Evolutionary conservation across 2,329 filamentous ascomycete species (phyloP), one percentile per base, ranked within the genome.

Genomic region (Amphichorda felina): DNA sequence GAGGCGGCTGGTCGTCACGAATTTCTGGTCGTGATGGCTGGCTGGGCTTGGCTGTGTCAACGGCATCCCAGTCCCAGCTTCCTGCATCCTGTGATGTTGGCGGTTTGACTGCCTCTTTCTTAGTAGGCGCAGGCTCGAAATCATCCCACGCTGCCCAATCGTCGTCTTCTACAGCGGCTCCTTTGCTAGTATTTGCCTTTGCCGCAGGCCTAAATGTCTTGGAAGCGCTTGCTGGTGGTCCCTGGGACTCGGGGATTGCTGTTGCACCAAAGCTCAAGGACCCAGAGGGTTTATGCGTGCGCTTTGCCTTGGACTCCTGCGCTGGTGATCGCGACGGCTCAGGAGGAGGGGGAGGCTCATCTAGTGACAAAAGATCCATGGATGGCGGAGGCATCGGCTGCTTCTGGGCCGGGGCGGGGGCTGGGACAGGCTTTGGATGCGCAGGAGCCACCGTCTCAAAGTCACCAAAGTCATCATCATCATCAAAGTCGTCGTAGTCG

Each of bases 381-480:
- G 56, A 56, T 2, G 53, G 49, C 13, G 44, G 41, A 32, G 11
- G 43, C 34, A 9, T 14, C 35, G 28, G 28, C 28, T 18, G 11
- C 25, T 32, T 22, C 25, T 50, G 46, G 6, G 50, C 43, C 16
- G 49, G 25, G 17, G 25, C 36, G 31, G 41, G 41, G 22, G 51
- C 42, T 16, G 29, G 14, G 17, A 18, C 26, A 19, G 33, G 41
- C 16, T 38, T 45, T 22, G 42, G 40, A 33, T 42, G 28, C 29
- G 40, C 27, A 18, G 47, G 34, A 30, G 44, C 39, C 2, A 64
- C 66, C 15, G 61, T 64, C 49, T 76, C 72, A 45, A 78, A 78
- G 33, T 76, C 72, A 11, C 73, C 75, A 56, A 77, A 76, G 32
- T 68, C 68, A 39, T 68, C 68, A 14, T 69, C 65, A 5, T 58